Evolutionary conservation across 805 yeast genomes (phyloP), one percentile per base, ranked within the genome.

Genomic region (Naumovozyma baii): DNA sequence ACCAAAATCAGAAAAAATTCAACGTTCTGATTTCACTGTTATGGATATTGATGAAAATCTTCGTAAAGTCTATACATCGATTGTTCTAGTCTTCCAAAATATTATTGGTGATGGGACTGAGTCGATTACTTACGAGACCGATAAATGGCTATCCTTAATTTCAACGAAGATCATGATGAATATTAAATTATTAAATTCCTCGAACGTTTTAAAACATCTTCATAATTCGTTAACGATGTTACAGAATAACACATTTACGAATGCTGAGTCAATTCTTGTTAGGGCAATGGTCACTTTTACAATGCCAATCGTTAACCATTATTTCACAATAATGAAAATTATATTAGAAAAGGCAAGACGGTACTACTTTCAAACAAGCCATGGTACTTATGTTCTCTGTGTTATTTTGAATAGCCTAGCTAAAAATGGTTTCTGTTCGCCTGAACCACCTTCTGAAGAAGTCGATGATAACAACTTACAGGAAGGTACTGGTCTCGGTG

Each of bases 401-500:
- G 62, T 69, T 5, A 54, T 78, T 5, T 68, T 92, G 30, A 64
- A 70, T 44, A 71, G 70, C 5, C 62, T 92, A 20, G 76, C 94
- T 1, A 74, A 74, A 12, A 74, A 80, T 39, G 98, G 98, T 0
- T 88, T 87, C 72, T 92, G 98, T 55, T 75, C 94, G 2, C 98
- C 98, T 10, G 83, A 83, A 53, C 79, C 85, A 15, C 82, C 83
- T 4, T 57, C 67, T 5, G 70, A 72, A 17, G 81, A 79, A 30
- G 74, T 76, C 10, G 69, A 72, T 13, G 81, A 79, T 40, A 75
- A 79, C 41, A 77, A 82, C 39, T 57, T 80, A 42, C 81, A 82
- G 32, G 92, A 84, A 33, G 97, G 96, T 34, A 84, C 95, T 5
- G 94, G 94, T 5, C 65, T 84, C 16, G 98, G 98, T 28, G 92